phyloP scores from a whole-genome alignment of 176 grass and related monocot species.

The Oryza coarctata region DNA sequence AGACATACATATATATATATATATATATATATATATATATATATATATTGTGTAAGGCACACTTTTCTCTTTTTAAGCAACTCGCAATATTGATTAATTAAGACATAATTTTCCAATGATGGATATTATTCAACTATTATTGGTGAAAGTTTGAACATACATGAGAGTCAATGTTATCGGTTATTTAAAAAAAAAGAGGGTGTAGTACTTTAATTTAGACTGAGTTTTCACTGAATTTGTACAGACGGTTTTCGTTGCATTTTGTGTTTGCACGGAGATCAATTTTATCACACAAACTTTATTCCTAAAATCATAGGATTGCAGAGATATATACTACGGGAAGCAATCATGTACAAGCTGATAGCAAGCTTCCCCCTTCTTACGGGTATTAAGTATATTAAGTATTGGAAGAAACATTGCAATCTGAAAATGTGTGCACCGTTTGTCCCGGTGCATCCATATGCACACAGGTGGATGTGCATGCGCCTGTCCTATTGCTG shows the following conservation, averaged over 20 bases:
- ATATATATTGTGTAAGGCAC: too few relatives aligned
- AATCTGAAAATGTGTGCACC: constrained; percentile 37
- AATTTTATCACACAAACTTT: neutral
- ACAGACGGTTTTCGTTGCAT: neutral
- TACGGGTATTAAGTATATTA: constrained; percentile 3
- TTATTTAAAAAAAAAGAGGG: neutral
- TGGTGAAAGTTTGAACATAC: neutral
- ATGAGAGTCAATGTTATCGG: neutral
- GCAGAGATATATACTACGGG: neutral
- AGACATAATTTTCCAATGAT: neutral
- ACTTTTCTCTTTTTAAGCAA: neutral
- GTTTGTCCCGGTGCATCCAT: constrained; percentile 32
- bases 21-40: too few relatives aligned
- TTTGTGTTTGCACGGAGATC: neutral
- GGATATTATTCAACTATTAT: neutral
- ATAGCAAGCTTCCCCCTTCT: constrained; percentile 22
- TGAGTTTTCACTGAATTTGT: too few relatives aligned
- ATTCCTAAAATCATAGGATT: neutral
- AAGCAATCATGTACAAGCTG: constrained; percentile 18
- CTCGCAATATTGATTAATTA: neutral
- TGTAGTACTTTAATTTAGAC: too few relatives aligned
- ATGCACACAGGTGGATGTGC: constrained; percentile 21
- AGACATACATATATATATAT: neutral
- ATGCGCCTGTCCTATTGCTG: constrained; percentile 12
- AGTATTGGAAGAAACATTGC: constrained; percentile 24